phyloP scores from a whole-genome alignment of 495 filamentous ascomycete species.

The Annulohypoxylon maeteangense region DNA sequence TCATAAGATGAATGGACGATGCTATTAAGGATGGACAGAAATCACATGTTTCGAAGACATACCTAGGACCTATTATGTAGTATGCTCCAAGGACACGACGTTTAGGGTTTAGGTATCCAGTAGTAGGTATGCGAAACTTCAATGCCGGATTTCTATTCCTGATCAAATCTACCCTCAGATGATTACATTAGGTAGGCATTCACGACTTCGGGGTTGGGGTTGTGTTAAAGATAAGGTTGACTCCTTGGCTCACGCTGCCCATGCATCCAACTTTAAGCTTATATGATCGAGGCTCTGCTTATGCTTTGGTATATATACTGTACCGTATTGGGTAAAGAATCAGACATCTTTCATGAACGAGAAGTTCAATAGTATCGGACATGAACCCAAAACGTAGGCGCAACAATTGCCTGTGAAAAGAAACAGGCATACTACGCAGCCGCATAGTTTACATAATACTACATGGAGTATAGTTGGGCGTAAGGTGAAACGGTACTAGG shows the following conservation, averaged over 20 bases:
- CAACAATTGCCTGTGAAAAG: conserved; percentile 5
- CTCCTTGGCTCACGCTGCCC: background rate
- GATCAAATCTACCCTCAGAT: background rate
- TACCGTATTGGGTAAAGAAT: background rate
- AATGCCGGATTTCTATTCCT: background rate
- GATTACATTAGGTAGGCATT: conserved; percentile 1
- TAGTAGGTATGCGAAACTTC: background rate
- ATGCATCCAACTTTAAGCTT: conserved; percentile 26
- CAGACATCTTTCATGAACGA: background rate
- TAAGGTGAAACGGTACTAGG: conserved; percentile 26
- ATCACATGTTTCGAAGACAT: background rate
- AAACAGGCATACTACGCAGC: background rate
- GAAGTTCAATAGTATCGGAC: conserved; percentile 17
- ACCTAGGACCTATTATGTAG: no score
- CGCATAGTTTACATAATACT: background rate
- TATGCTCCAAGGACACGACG: background rate
- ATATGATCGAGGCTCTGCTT: conserved; percentile 22
- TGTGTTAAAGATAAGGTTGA: conserved; percentile 1
- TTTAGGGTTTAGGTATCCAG: background rate
- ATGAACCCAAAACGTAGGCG: conserved; percentile 27
- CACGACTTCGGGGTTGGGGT: background rate
- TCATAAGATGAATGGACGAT: conserved; percentile 1
- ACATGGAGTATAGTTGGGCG: background rate
- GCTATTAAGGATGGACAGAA: background rate
- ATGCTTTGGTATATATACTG: background rate